Conservation (phyloP, 495 filamentous ascomycete species). For the Jackrogersella minutella region DNA sequence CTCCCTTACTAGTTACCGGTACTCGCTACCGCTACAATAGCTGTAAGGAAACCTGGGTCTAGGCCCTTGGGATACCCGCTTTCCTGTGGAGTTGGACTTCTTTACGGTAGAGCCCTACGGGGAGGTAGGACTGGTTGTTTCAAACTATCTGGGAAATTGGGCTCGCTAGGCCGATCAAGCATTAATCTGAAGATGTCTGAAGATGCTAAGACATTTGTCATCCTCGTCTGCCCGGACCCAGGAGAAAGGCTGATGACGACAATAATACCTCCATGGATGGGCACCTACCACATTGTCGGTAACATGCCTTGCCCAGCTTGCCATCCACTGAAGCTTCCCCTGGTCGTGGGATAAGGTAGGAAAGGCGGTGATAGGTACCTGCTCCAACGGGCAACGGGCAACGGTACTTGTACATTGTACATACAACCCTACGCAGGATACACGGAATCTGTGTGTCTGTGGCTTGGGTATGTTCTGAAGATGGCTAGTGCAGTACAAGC, state of each 20-base stretch:
- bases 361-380: constrained; percentile 10
- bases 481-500: constrained; percentile 19
- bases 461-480: constrained; percentile 20
- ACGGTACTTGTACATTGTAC: too few species aligned
- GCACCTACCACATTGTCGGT: constrained; percentile 24
- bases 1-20: constrained; percentile 31
- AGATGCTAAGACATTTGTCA: constrained; percentile 7
- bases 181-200: neutral
- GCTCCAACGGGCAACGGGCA: constrained; percentile 6
- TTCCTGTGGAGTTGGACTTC: constrained; percentile 28
- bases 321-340: neutral
- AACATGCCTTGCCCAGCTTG: constrained; percentile 2
- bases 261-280: constrained; percentile 8
- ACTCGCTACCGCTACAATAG: constrained; percentile 25
- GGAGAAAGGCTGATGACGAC: constrained; percentile 9
- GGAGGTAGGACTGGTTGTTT: constrained; percentile 20
- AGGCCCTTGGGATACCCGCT: constrained; percentile 33
- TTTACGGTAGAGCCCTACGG: constrained; percentile 31
- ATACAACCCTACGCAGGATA: too few species aligned
- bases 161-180: constrained; percentile 13
- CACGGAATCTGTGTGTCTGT: too few species aligned
- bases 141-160: constrained; percentile 21
- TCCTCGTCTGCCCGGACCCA: constrained; percentile 1
- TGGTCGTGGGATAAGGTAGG: constrained; percentile 7
- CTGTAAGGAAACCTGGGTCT: constrained; percentile 22